These are phyloP conservation scores for Nakataea oryzae DNA, from an alignment of 2,329 filamentous ascomycete species.

Conservation along the genomic window DNA sequence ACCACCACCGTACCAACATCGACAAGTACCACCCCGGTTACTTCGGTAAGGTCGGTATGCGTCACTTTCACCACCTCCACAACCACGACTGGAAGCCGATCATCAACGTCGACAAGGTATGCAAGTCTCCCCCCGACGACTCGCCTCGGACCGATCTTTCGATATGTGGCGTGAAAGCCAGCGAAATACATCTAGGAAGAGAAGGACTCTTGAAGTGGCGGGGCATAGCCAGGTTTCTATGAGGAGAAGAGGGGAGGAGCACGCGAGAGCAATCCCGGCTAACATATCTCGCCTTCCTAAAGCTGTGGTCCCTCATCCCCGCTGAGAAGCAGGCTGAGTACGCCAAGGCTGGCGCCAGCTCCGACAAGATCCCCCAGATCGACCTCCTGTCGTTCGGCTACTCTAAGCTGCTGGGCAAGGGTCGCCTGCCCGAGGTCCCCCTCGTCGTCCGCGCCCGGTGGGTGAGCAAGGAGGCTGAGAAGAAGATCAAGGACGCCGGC, in stretches of 20 bases:
- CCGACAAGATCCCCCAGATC: conserved; percentile 91
- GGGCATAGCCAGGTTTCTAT: no score
- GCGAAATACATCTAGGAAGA: not conserved
- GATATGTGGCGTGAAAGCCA: not conserved
- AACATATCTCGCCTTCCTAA: conserved; percentile 6
- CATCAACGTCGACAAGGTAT: conserved; percentile 97
- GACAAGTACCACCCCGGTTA: conserved; percentile 95
- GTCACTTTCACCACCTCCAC: conserved; percentile 91
- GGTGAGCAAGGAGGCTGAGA: conserved; percentile 92
- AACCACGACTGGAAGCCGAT: conserved; percentile 98
- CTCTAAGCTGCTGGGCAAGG: conserved; percentile 98
- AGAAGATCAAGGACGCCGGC: conserved; percentile 98
- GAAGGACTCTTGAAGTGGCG: not conserved
- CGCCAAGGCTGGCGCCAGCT: conserved; percentile 59
- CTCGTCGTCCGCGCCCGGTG: conserved; percentile 91
- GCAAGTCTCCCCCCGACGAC: conserved; percentile 10
- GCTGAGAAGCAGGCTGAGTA: conserved; percentile 89
- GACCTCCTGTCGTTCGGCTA: conserved; percentile 96
- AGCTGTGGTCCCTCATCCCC: conserved; percentile 96
- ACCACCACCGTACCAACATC: conserved; percentile 88
- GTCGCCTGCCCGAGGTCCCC: conserved; percentile 84
- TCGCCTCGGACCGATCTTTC: not conserved
- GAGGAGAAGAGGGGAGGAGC: no score
- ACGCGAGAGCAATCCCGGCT: not conserved
- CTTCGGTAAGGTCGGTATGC: conserved; percentile 96